Base-by-base conservation (phyloP, 1,284 basidiomycete species). In the Sutorius eximius region DNA sequence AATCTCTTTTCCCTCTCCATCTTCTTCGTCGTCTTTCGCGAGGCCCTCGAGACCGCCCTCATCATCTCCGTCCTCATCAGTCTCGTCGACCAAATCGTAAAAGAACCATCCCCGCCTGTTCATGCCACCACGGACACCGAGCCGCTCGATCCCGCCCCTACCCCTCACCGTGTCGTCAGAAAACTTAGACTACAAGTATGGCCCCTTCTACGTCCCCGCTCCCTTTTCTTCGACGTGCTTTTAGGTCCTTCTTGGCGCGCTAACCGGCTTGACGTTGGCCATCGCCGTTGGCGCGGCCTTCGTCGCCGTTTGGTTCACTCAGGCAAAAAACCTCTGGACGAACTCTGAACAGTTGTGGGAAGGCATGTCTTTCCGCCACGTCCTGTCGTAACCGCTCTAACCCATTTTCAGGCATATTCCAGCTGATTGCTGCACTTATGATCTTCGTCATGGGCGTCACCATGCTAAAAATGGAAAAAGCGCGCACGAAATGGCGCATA, bases 1-100 rank as follows among this genome's bases (percentile, higher is more conserved):
- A 79, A 82, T 66, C 74, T 91, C 56, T 92, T 92, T 73, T 89
- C 87, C 56, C 78, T 90, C 51, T 82, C 89, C 65, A 89, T 92
- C 59, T 93, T 91, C 76, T 91, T 95, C 80, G 92, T 94, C 71
- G 83, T 92, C 66, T 91, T 95, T 63, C 83, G 93, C 60, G 93
- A 96, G 79, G 87, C 90, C 2, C 81, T 96, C 60, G 93, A 96
- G 76, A 90, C 91, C 9, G 86, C 85, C 49, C 89, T 95, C 75
- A 92, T 95, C 78, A 75, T 95, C 73, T 91, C 91, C 10, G 90
- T 94, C 58, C 82, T 96, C 49, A 84, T 95, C 40, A 85, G 89
- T 60, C 85, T 95, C 60, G 86, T 91, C 46, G 83, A 93, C 64
- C 91, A 93, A 64, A 85, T 95, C 61, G 78, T 86, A 3, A 12